These are phyloP conservation scores for Kwoniella europaea DNA, from an alignment of 768 basidiomycete genomes.

Conservation along the genomic window DNA sequence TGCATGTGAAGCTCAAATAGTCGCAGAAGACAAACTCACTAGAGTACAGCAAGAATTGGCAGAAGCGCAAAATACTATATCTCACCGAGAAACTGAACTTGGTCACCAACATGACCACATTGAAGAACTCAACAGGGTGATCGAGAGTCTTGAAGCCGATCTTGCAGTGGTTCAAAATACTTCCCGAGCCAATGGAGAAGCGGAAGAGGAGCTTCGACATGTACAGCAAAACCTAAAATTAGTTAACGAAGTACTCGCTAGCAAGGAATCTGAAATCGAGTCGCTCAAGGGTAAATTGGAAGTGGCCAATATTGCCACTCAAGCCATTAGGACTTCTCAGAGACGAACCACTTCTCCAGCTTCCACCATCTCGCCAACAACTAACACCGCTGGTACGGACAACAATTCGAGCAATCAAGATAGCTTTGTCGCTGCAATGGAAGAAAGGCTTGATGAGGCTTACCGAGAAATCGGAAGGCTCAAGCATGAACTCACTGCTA, in stretches of 20 bases:
- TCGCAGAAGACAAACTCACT: constrained; percentile 14
- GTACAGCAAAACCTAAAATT: constrained; percentile 28
- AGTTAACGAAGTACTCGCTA: constrained; percentile 20
- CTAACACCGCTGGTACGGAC: constrained; percentile 1
- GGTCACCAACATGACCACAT: constrained; percentile 31
- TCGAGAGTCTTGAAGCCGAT: constrained; percentile 27
- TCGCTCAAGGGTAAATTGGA: constrained; percentile 31
- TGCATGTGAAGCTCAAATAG: constrained; percentile 13
- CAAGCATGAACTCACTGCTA: constrained; percentile 43
- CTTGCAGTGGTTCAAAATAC: constrained; percentile 8
- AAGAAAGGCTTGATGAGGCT: constrained; percentile 49
- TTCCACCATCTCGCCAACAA: background rate
- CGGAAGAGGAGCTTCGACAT: constrained; percentile 22
- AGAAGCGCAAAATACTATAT: constrained; percentile 5
- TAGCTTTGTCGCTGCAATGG: constrained; percentile 38
- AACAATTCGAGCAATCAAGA: constrained; percentile 14
- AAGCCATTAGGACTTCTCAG: constrained; percentile 23
- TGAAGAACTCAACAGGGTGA: constrained; percentile 23
- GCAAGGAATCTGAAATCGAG: constrained; percentile 44
- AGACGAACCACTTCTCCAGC: constrained; percentile 17
- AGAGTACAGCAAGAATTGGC: constrained; percentile 17
- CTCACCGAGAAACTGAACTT: constrained; percentile 29
- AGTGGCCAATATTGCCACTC: constrained; percentile 24
- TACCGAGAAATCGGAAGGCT: constrained; percentile 49
- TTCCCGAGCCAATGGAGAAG: background rate